A percentile compares a stretch with the other conserved stretches of the same genome.
phyloP scores from a whole-genome alignment of 176 grass and related monocot genomes.

The Aegilops sharonensis region DNA sequence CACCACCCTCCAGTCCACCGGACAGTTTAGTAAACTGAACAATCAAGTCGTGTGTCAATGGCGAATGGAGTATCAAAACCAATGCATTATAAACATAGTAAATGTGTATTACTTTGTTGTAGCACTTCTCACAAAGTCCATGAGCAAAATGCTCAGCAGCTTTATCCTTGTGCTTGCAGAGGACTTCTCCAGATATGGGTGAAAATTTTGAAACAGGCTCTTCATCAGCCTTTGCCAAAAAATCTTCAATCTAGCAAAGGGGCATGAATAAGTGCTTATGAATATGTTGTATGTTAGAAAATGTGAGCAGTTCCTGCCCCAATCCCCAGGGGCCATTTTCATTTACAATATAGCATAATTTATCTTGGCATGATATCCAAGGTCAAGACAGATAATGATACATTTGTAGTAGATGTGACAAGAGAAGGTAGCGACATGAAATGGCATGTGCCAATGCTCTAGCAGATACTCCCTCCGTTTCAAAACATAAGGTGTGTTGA shows the following conservation, averaged over 20 bases:
- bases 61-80: slow-evolving; percentile 16
- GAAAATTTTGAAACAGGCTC: slow-evolving; percentile 40
- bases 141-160: slow-evolving; percentile 76
- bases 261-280: slow-evolving; percentile 25
- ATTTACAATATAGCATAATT: slow-evolving; percentile 9
- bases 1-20: slow-evolving; percentile 82
- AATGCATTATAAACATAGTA: slow-evolving; percentile 1
- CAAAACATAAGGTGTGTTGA: too few species aligned
- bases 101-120: slow-evolving; percentile 58
- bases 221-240: slow-evolving; percentile 67
- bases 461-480: too few species aligned
- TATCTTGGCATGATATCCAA: neutral
- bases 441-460: neutral
- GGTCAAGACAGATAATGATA: slow-evolving; percentile 2
- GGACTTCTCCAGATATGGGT: slow-evolving; percentile 59
- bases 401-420: neutral
- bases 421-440: neutral
- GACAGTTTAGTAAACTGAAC: slow-evolving; percentile 82
- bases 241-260: slow-evolving; percentile 75
- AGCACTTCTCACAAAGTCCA: slow-evolving; percentile 96
- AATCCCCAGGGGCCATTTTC: neutral
- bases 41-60: slow-evolving; percentile 32
- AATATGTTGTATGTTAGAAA: neutral
- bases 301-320: neutral
- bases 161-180: slow-evolving; percentile 84